These are phyloP conservation scores for Alternaria sp. DNA, from an alignment of 2,329 filamentous ascomycete species.

Conservation along the genomic window DNA sequence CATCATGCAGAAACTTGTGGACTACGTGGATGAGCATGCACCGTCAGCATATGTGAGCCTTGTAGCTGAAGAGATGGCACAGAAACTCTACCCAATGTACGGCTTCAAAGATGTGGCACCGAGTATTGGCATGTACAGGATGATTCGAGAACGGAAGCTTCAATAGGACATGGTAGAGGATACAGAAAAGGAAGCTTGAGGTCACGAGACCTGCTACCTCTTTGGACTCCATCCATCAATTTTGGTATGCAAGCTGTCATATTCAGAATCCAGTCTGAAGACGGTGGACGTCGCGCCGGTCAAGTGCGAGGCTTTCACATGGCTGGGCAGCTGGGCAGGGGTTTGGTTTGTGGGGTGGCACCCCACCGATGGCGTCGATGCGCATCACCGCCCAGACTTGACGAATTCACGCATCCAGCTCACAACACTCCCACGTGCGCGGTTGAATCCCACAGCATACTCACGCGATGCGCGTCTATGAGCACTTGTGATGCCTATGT, in stretches of 20 bases:
- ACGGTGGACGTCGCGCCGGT: background rate
- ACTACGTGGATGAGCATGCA: slow-evolving; percentile 50
- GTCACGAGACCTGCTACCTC: background rate
- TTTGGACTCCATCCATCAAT: background rate
- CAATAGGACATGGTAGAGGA: slow-evolving; percentile 2
- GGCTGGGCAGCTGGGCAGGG: background rate
- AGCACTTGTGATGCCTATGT: background rate
- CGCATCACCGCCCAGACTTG: slow-evolving; percentile 2
- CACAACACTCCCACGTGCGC: background rate
- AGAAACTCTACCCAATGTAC: slow-evolving; percentile 54
- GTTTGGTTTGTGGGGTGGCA: background rate
- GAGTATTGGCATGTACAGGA: slow-evolving; percentile 41
- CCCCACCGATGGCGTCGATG: slow-evolving; percentile 10
- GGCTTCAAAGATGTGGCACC: slow-evolving; percentile 54
- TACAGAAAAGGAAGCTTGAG: background rate
- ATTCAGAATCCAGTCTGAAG: background rate
- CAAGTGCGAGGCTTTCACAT: background rate
- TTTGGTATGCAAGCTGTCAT: background rate
- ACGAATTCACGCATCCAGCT: slow-evolving; percentile 2
- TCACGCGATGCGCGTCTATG: background rate
- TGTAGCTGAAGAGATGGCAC: slow-evolving; percentile 55
- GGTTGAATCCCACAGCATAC: background rate
- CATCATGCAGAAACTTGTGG: slow-evolving; percentile 53
- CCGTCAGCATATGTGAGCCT: slow-evolving; percentile 55
- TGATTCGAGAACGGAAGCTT: slow-evolving; percentile 22